Conservation (phyloP, 176 grass and related monocot species). For the Musa acuminata region DNA sequence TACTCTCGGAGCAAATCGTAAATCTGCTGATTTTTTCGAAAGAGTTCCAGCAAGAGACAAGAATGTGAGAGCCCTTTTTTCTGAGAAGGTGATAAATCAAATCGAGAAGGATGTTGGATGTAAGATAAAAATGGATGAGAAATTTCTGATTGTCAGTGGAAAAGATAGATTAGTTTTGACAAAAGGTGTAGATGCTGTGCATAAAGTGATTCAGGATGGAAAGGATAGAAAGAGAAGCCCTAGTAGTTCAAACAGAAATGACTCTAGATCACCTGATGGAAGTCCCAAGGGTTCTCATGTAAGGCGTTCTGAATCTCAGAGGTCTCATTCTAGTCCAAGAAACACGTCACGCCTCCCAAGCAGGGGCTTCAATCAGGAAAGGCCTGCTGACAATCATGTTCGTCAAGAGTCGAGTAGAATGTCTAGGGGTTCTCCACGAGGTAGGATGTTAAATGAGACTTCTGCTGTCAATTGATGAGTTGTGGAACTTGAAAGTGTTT, state of each 20-base stretch:
- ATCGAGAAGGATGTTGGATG: constrained; percentile 86
- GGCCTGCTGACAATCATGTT: constrained; percentile 44
- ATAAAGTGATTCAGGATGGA: constrained; percentile 73
- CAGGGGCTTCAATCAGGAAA: constrained; percentile 49
- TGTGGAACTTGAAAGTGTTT: constrained; percentile 15
- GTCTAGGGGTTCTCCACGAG: constrained; percentile 76
- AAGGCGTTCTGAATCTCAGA: constrained; percentile 49
- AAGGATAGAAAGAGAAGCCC: constrained; percentile 54
- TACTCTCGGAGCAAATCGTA: constrained; percentile 76
- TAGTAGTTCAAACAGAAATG: constrained; percentile 41
- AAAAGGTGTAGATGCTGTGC: constrained; percentile 86
- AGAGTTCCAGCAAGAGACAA: constrained; percentile 86
- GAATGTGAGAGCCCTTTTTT: too few relatives aligned
- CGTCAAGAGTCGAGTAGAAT: constrained; percentile 38
- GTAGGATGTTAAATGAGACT: constrained; percentile 39
- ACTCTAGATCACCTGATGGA: constrained; percentile 49
- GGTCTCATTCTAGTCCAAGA: constrained; percentile 55
- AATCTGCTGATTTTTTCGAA: constrained; percentile 68
- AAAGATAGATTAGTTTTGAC: constrained; percentile 69
- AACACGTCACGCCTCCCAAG: constrained; percentile 37
- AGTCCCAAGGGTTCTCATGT: constrained; percentile 36
- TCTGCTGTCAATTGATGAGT: constrained; percentile 23
- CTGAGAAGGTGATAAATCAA: constrained; percentile 55
- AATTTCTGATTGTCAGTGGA: constrained; percentile 89
- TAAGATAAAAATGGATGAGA: constrained; percentile 95